Evolutionary conservation across 2,329 filamentous ascomycete genomes (phyloP).

Genomic region (Cladosporium velox): DNA sequence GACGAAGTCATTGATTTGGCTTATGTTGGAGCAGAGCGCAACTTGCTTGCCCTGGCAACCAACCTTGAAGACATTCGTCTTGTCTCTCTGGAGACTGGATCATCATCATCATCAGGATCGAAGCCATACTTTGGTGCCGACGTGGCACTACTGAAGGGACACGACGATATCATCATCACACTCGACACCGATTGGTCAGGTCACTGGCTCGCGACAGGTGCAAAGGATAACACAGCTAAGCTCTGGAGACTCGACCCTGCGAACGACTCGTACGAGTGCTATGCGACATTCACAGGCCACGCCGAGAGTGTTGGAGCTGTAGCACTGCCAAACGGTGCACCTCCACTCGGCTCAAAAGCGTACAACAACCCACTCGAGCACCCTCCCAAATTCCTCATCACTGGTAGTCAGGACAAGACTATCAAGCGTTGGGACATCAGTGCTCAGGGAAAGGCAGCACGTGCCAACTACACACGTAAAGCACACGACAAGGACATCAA

Average conservation of each 20-base stretch:
- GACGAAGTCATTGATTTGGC: constrained; percentile 96
- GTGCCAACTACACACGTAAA: constrained; percentile 83
- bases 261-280: constrained; percentile 74
- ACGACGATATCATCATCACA: constrained; percentile 94
- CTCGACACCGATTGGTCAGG: constrained; percentile 96
- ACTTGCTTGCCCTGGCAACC: constrained; percentile 84
- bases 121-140: constrained; percentile 81
- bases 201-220: constrained; percentile 91
- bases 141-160: constrained; percentile 79
- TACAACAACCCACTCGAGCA: constrained; percentile 73
- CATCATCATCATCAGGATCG: constrained; percentile 27
- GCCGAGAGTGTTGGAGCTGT: constrained; percentile 93
- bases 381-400: constrained; percentile 81
- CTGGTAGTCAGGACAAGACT: constrained; percentile 92
- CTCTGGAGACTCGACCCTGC: constrained; percentile 83
- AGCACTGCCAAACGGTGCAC: constrained; percentile 71
- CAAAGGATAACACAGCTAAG: constrained; percentile 93
- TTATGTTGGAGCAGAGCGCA: constrained; percentile 78
- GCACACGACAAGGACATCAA: constrained; percentile 99
- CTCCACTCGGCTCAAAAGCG: constrained; percentile 68
- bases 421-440: constrained; percentile 89
- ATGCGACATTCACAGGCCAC: constrained; percentile 83
- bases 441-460: constrained; percentile 50
- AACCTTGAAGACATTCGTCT: constrained; percentile 93
- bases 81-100: constrained; percentile 58